Evolutionary conservation across 1,139 yeast genomes (phyloP).

Genomic region (Suhomyces bolitotheri): DNA sequence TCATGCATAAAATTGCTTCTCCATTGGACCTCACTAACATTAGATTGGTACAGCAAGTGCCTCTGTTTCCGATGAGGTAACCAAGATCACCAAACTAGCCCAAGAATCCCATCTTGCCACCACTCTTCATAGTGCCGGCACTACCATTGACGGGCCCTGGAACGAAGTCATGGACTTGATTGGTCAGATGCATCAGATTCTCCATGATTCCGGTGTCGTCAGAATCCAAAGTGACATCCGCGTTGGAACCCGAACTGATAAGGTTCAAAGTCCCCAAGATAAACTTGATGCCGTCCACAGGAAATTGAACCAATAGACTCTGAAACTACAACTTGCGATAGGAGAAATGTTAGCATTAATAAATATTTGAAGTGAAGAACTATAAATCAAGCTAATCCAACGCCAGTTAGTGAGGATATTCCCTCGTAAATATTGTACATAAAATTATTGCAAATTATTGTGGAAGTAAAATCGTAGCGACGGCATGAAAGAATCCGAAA

Average conservation of each 20-base stretch:
- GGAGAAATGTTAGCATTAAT: not conserved
- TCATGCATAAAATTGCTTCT: not conserved
- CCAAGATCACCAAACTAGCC: conserved; percentile 64
- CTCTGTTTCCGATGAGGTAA: conserved; percentile 78
- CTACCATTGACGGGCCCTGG: conserved; percentile 94
- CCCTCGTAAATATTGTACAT: too few relatives aligned
- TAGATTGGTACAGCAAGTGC: conserved; percentile 76
- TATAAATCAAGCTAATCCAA: too few relatives aligned
- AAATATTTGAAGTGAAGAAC: not conserved
- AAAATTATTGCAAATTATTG: too few relatives aligned
- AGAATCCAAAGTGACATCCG: conserved; percentile 84
- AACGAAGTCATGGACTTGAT: conserved; percentile 75
- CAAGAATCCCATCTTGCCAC: conserved; percentile 61
- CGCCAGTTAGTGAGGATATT: too few relatives aligned
- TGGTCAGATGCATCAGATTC: conserved; percentile 73
- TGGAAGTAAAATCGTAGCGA: too few relatives aligned
- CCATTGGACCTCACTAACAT: conserved; percentile 9
- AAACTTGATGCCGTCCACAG: conserved; percentile 61
- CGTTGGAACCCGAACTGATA: conserved; percentile 79
- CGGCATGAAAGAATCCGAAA: too few relatives aligned
- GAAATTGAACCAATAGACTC: conserved; percentile 47
- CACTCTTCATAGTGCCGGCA: conserved; percentile 85
- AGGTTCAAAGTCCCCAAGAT: conserved; percentile 63
- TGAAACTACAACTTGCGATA: not conserved
- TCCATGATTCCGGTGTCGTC: conserved; percentile 68